Evolutionary conservation across 106 monocot species (phyloP), one percentile per base, ranked within the genome.

Genomic region (Dioscorea dumetorum): DNA sequence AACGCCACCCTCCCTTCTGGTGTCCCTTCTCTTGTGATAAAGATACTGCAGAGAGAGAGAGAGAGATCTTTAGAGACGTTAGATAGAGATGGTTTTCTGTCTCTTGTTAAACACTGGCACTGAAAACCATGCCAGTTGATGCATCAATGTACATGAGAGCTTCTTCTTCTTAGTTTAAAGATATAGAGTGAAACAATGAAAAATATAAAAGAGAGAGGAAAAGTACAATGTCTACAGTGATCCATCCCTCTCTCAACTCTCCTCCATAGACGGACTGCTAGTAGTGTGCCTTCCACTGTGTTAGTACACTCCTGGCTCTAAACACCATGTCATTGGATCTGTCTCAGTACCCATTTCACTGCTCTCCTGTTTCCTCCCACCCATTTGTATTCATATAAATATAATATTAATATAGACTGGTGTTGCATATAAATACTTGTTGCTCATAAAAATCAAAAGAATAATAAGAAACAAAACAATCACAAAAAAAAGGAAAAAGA

Each of bases 31-130:
- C 24, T 61, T 31, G 28, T 54, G 54, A 19, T 54, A 61, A 61
- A 24, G 61, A 61, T 24, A 14, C 63, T 35, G 22, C 12, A 59
- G 63, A 63, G 63, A 63, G 17, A 63, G 63, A 33, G 63, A 61
- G 61, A 61, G 61, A 61, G 61, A 10, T 41, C 6, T 41, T 28
- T 28, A 28, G 10, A 41, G 41, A 41, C 41, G 2, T 41, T 41
- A 61, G 61, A 61, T 5, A 61, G 61, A 61, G 61, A 61, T 28
- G 35, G 63, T 4, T 34, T 32, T 32, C 32, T 32, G 16, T 33
- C 41, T 41, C 41, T 41, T 41, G 41, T 63, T 63, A 32, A 11
- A 33, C 17, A 35, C 32, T 33, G 63, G 63, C 34, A 33, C 35
- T 63, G 63, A 35, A 33, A 35, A 33, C 63, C 17, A 35, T 63